Evolutionary conservation across 164 flowering plant genomes (phyloP), one percentile per base, ranked within the genome.

Genomic region (Magnolia officinalis): DNA sequence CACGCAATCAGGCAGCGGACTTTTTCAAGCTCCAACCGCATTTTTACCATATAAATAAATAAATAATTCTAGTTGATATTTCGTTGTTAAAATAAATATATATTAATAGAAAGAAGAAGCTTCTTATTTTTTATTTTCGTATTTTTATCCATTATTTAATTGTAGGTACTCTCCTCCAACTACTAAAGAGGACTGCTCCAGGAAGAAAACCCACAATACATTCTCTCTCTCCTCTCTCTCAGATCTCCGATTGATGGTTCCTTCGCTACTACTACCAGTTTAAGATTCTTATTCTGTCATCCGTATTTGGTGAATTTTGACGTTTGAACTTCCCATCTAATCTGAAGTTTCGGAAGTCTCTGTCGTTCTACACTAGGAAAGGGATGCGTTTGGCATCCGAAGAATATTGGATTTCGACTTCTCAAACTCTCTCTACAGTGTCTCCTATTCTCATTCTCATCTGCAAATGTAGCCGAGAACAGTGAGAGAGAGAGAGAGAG

Each of bases 241-340:
- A 3, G 61, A 55, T 55, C 61, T 55, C 18, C 0, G 13, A 16
- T 55, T 55, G 61, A 55, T 55, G 61, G 4, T 55, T 55, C 61
- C 61, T 3, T 55, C 10, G 16, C 61, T 55, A 55, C 18, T 55
- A 55, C 61, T 55, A 11, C 61, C 13, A 37, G 45, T 37, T 37
- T 3, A 55, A 55, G 61, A 55, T 55, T 55, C 18, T 55, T 11
- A 55, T 55, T 55, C 61, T 11, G 61, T 55, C 61, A 55, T 55
- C 61, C 61, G 18, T 55, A 16, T 55, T 16, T 11, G 61, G 61
- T 55, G 61, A 55, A 55, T 55, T 64, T 64, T 19, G 67, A 64
- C 67, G 24, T 64, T 10, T n/a, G 67, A 64, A 64, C 67, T 64
- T 37, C 24, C 61, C 67, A 64, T 64, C 67, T n/a, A 64, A 64